Conservation (phyloP, 2,329 filamentous ascomycete genomes). For the Fusarium sp. region DNA sequence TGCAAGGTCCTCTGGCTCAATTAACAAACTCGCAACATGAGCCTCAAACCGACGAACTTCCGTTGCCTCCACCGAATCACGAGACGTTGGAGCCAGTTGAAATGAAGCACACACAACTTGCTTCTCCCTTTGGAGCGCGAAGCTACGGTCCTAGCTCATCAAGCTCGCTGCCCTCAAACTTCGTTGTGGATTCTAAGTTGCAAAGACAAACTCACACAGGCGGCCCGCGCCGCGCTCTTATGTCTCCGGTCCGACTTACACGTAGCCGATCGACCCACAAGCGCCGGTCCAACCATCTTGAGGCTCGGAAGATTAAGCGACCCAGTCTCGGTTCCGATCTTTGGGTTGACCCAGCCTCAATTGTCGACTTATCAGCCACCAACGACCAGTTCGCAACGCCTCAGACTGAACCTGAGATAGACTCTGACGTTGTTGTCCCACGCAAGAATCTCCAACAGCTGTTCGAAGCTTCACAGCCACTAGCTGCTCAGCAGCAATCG, state of each 20-base stretch:
- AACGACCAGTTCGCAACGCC: constrained; percentile 52
- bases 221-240: constrained; percentile 62
- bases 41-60: constrained; percentile 35
- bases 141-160: constrained; percentile 74
- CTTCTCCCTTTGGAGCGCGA: constrained; percentile 66
- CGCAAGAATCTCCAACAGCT: constrained; percentile 57
- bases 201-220: constrained; percentile 62
- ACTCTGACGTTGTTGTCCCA: constrained; percentile 54
- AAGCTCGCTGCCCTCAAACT: constrained; percentile 56
- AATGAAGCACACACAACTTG: constrained; percentile 55
- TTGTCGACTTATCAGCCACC: constrained; percentile 39
- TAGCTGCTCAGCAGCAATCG: constrained; percentile 23
- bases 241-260: constrained; percentile 65
- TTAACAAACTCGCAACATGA: constrained; percentile 60
- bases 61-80: constrained; percentile 31
- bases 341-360: constrained; percentile 60
- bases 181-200: constrained; percentile 48
- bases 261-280: constrained; percentile 67
- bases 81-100: constrained; percentile 41
- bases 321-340: constrained; percentile 67
- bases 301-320: constrained; percentile 62
- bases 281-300: constrained; percentile 63
- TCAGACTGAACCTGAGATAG: constrained; percentile 30
- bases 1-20: constrained; percentile 69
- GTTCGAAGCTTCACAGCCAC: constrained; percentile 50